Conservation (phyloP, 2,329 filamentous ascomycete species). For the Talaromyces sp. region DNA sequence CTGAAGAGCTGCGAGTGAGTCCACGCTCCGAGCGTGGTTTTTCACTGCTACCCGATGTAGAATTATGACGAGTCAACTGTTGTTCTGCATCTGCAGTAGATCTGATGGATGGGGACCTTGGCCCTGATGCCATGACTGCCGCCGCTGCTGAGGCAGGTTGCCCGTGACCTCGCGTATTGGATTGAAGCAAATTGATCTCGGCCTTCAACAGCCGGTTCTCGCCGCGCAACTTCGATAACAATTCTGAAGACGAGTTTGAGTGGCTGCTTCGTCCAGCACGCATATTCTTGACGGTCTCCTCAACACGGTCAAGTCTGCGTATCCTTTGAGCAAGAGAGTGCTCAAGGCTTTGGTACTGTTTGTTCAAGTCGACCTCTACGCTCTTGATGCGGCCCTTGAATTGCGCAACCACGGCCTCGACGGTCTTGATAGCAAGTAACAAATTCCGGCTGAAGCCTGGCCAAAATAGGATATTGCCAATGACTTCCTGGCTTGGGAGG, state of each 20-base stretch:
- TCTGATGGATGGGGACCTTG: conserved; percentile 26
- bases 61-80: conserved; percentile 59
- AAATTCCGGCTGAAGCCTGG: conserved; percentile 90
- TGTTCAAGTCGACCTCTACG: conserved; percentile 87
- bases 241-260: conserved; percentile 52
- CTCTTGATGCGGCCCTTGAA: conserved; percentile 79
- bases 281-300: conserved; percentile 72
- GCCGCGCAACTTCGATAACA: conserved; percentile 60
- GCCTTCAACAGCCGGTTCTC: conserved; percentile 64
- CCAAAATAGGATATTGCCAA: conserved; percentile 74
- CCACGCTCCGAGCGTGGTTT: conserved; percentile 30
- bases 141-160: conserved; percentile 48
- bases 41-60: conserved; percentile 49
- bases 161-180: conserved; percentile 60
- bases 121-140: conserved; percentile 30
- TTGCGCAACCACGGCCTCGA: conserved; percentile 76
- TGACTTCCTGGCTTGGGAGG: conserved; percentile 80
- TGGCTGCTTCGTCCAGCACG: conserved; percentile 35
- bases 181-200: conserved; percentile 69
- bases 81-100: conserved; percentile 34
- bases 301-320: conserved; percentile 85
- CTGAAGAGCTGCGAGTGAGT: conserved; percentile 34
- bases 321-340: conserved; percentile 75
- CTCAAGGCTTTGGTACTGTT: conserved; percentile 86
- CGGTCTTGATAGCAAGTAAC: conserved; percentile 79